Percentiles rank a stretch among this genome's conserved stretches.
These are phyloP conservation scores for Candida sanyaensis DNA, from an alignment of 1,139 yeast species.

Conservation along the genomic window DNA sequence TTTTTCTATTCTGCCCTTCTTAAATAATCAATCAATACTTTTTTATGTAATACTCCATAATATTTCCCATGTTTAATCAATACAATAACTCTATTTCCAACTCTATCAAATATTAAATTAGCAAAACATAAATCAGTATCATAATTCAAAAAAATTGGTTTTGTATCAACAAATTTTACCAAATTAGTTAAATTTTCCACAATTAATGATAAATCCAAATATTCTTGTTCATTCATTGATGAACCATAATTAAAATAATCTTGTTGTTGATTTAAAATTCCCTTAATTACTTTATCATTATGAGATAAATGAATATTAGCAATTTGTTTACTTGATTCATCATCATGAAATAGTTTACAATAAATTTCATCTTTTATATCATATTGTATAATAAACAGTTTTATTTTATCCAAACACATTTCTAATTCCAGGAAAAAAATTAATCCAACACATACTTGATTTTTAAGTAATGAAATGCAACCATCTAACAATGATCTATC, in stretches of 20 bases:
- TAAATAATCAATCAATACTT: constrained; percentile 52
- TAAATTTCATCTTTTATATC: constrained; percentile 32
- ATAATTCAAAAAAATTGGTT: constrained; percentile 53
- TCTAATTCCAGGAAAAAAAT: constrained; percentile 56
- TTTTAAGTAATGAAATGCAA: constrained; percentile 49
- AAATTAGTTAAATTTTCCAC: constrained; percentile 40
- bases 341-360: constrained; percentile 25
- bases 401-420: constrained; percentile 49
- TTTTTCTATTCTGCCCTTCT: constrained; percentile 19
- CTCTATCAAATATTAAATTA: constrained; percentile 53
- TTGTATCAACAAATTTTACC: constrained; percentile 43
- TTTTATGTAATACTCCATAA: constrained; percentile 58
- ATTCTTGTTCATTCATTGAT: constrained; percentile 13
- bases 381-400: constrained; percentile 30
- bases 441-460: constrained; percentile 46
- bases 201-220: constrained; percentile 16
- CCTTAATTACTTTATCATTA: constrained; percentile 16
- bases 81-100: constrained; percentile 56
- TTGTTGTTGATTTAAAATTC: constrained; percentile 6
- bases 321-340: constrained; percentile 10
- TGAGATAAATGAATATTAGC: constrained; percentile 10
- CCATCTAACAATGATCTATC: constrained; percentile 52
- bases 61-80: constrained; percentile 51
- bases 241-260: constrained; percentile 29
- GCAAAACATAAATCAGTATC: constrained; percentile 56